A percentile compares a stretch with the other conserved stretches of the same genome.
Evolutionary conservation across 2,329 filamentous ascomycete genomes (phyloP).

Genomic region (Alternaria sp.): DNA sequence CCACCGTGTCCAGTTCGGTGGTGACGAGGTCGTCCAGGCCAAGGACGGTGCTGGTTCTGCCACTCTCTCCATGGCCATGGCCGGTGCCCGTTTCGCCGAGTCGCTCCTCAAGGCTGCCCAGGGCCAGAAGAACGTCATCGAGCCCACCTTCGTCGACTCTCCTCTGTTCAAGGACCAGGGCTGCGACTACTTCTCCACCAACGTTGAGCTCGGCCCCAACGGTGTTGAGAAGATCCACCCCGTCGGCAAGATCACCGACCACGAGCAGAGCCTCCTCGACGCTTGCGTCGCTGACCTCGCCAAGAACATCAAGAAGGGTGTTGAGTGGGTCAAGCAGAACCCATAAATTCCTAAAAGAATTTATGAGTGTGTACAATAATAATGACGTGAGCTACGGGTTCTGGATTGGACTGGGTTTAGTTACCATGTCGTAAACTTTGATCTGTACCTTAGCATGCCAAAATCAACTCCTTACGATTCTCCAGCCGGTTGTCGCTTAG

Average conservation of each 20-base stretch:
- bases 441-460: conserved; percentile 31
- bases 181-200: conserved; percentile 95
- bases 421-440: conserved; percentile 31
- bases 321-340: conserved; percentile 71
- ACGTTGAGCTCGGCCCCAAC: conserved; percentile 94
- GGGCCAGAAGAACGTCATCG: conserved; percentile 92
- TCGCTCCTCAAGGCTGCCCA: conserved; percentile 90
- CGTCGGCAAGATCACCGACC: conserved; percentile 82
- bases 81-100: conserved; percentile 86
- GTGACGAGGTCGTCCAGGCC: conserved; percentile 98
- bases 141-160: conserved; percentile 97
- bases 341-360: conserved; percentile 38
- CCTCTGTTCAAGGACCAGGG: conserved; percentile 99
- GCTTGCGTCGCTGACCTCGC: conserved; percentile 84
- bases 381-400: conserved; percentile 32
- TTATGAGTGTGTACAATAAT: conserved; percentile 39
- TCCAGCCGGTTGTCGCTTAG: neutral
- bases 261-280: conserved; percentile 90
- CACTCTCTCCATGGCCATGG: conserved; percentile 98
- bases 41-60: conserved; percentile 98
- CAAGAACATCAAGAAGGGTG: conserved; percentile 95
- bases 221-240: conserved; percentile 94
- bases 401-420: conserved; percentile 35
- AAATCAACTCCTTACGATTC: conserved; percentile 24
- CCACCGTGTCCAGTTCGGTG: conserved; percentile 97